Base-by-base conservation (phyloP, 2,329 filamentous ascomycete species). In the Lachnellula hyalina region DNA sequence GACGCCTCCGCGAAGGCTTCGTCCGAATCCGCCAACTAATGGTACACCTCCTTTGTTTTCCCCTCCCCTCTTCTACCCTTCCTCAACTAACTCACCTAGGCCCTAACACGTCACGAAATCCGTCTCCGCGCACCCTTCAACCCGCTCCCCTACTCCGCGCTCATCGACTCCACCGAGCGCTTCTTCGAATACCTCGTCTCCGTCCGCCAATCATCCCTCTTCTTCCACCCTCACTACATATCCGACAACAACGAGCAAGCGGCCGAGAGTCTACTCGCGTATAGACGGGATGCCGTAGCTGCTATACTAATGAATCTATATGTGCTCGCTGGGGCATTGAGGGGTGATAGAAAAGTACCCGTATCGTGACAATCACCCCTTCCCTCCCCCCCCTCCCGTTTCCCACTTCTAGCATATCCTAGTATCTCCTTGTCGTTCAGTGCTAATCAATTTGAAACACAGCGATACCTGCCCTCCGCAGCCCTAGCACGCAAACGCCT, bases 121-220 rank as follows among this genome's bases (percentile, higher is more conserved):
- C 79, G 81, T 2, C 73, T 84, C 36, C 76, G 81, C 21, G 80
- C 74, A 1, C 78, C 79, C 1, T 84, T 84, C 59, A 74, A 84
- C 53, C 76, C 79, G 1, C 67, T 79, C 1, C 79, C 80, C 0
- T 83, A 83, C 65, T 77, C 76, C 2, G 79, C 75, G 14, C 74
- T 84, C 5, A 78, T 81, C 47, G 76, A 78, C 58, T 72, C 75
- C 6, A 81, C 77, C 52, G 81, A 84, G 64, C 73, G 74, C 4
- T 83, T 84, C 70, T 82, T 83, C 59, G 81, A 83, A 58, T 77
- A 82, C 57, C 73, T 83, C 53, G 76, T 83, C 25, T 74, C 78
- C 17, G 75, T 84, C 4, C 77, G 81, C 6, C 80, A 84, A 62
- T 79, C 80, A 2, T 79, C 78, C 1, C 67, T 83, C 15, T 81